These are phyloP conservation scores for Liriodendron chinense DNA, from an alignment of 164 flowering plant species.

Conservation along the genomic window DNA sequence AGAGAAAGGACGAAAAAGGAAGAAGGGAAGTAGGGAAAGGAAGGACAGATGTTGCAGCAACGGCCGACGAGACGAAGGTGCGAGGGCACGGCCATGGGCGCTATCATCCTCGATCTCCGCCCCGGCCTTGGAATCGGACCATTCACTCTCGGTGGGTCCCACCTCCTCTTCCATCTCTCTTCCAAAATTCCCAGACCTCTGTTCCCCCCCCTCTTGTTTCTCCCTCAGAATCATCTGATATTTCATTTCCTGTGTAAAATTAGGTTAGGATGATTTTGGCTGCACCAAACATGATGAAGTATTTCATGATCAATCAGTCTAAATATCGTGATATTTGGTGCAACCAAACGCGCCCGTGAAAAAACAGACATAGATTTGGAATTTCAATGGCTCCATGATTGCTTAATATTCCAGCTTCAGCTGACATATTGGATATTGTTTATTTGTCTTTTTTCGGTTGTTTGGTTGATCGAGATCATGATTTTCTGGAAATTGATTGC, in stretches of 20 bases:
- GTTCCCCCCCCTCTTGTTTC: background rate
- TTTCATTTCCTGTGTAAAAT: background rate
- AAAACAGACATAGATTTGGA: background rate
- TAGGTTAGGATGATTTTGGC: too few relatives aligned
- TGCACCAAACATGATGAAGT: too few relatives aligned
- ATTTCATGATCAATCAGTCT: too few relatives aligned
- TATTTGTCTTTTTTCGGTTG: background rate
- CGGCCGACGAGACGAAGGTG: constrained; percentile 76
- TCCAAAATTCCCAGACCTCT: background rate
- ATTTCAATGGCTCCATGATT: background rate
- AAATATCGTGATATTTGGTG: too few relatives aligned
- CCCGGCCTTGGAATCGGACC: constrained; percentile 90
- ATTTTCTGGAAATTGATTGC: too few relatives aligned
- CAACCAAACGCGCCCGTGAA: background rate
- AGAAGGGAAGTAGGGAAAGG: background rate
- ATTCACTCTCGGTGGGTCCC: constrained; percentile 63
- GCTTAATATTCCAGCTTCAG: background rate
- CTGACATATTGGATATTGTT: background rate
- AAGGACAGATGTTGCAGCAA: constrained; percentile 34
- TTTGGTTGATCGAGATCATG: background rate
- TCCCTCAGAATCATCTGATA: background rate
- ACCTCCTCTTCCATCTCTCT: background rate
- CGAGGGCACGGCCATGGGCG: constrained; percentile 97
- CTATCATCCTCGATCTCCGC: constrained; percentile 82
- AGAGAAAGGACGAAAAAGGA: background rate